A percentile compares a stretch with the other conserved stretches of the same genome.
phyloP scores from a whole-genome alignment of 371 early-diverging fungal genomes.

The Lichtheimia corymbifera region DNA sequence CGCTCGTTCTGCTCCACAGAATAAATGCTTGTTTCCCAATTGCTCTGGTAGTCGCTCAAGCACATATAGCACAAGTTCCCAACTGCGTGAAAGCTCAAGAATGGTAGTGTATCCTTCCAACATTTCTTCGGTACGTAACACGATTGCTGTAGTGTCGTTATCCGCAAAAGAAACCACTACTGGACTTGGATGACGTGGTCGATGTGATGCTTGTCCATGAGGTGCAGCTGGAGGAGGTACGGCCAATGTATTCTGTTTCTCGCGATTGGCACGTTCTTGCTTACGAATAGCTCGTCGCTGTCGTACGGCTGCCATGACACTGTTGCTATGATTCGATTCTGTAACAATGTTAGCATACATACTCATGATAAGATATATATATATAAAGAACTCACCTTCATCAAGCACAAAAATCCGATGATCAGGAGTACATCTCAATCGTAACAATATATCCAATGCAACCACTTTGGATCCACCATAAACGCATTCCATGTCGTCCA shows the following conservation, averaged over 20 bases:
- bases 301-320: slow-evolving; percentile 9
- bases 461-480: slow-evolving; percentile 55
- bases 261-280: not conserved
- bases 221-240: slow-evolving; percentile 13
- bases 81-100: slow-evolving; percentile 63
- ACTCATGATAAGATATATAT: not conserved
- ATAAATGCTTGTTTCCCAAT: slow-evolving; percentile 73
- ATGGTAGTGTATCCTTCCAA: slow-evolving; percentile 55
- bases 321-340: slow-evolving; percentile 3
- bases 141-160: slow-evolving; percentile 21
- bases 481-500: slow-evolving; percentile 35
- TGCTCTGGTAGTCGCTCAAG: slow-evolving; percentile 67
- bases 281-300: not conserved
- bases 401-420: slow-evolving; percentile 52
- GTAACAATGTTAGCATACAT: not conserved
- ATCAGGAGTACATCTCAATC: slow-evolving; percentile 60
- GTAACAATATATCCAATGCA: slow-evolving; percentile 55
- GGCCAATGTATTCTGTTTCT: slow-evolving; percentile 22
- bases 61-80: slow-evolving; percentile 66
- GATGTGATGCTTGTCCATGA: slow-evolving; percentile 17
- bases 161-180: slow-evolving; percentile 23
- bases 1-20: slow-evolving; percentile 57
- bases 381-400: slow-evolving; percentile 29
- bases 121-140: slow-evolving; percentile 35
- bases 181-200: slow-evolving; percentile 42